Conservation (phyloP, 805 yeast species). For the Ogataea salicorniae region DNA sequence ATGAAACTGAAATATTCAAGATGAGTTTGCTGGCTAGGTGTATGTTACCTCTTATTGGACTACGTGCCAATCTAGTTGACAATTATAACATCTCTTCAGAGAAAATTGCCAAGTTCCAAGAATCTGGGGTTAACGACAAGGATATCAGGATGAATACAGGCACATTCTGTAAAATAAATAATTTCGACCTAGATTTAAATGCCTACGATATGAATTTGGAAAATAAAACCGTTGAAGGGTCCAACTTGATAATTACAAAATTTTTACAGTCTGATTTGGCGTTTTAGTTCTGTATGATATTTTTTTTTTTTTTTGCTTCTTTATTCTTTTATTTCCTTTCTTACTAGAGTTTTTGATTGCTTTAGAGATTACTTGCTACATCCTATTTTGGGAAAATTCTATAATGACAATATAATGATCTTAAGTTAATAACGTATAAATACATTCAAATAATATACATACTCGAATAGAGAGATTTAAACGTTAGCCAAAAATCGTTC, state of each 20-base stretch:
- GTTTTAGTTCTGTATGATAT: background rate
- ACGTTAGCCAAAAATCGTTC: conserved; percentile 32
- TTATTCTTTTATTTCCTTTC: background rate
- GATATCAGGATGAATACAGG: conserved; percentile 11
- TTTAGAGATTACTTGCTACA: too few relatives aligned
- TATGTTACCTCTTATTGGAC: conserved; percentile 11
- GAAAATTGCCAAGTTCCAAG: conserved; percentile 18
- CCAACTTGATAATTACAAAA: background rate
- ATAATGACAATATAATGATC: too few relatives aligned
- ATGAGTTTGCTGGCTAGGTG: conserved; percentile 13
- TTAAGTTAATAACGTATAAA: too few relatives aligned
- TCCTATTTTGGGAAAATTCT: too few relatives aligned
- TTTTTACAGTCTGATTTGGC: background rate
- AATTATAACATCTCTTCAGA: conserved; percentile 20
- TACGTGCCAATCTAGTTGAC: conserved; percentile 8
- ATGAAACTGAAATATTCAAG: conserved; percentile 1
- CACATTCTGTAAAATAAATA: conserved; percentile 10
- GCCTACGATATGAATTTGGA: conserved; percentile 7
- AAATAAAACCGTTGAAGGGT: background rate
- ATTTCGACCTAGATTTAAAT: conserved; percentile 3
- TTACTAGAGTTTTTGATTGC: too few relatives aligned
- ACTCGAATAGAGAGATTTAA: too few relatives aligned
- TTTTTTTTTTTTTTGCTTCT: background rate
- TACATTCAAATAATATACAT: too few relatives aligned
- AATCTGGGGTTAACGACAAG: conserved; percentile 3